phyloP scores from a whole-genome alignment of 2,329 filamentous ascomycete genomes.

The Aspergillus floridensis region DNA sequence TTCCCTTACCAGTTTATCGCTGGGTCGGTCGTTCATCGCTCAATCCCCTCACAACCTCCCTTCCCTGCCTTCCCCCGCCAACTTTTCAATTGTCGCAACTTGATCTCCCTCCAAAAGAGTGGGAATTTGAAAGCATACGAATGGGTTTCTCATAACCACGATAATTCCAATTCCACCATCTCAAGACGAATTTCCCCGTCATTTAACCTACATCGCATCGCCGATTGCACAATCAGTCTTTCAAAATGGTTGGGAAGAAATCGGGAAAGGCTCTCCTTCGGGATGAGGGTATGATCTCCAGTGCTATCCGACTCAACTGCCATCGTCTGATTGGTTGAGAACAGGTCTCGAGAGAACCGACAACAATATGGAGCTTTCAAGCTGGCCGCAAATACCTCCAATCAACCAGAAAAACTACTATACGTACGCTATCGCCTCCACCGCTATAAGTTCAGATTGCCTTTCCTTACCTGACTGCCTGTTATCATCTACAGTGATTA shows the following conservation, averaged over 20 bases:
- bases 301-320: background rate
- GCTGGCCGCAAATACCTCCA: slow-evolving; percentile 85
- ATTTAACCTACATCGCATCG: background rate
- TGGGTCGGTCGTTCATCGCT: background rate
- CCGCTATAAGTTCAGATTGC: background rate
- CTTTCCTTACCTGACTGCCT: slow-evolving; percentile 12
- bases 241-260: slow-evolving; percentile 65
- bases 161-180: background rate
- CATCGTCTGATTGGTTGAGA: slow-evolving; percentile 11
- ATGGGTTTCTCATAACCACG: background rate
- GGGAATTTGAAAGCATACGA: background rate
- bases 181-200: background rate
- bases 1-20: background rate
- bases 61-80: background rate
- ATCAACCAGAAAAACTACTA: slow-evolving; percentile 99
- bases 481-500: slow-evolving; percentile 66
- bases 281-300: slow-evolving; percentile 52
- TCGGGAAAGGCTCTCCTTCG: slow-evolving; percentile 60
- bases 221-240: background rate
- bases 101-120: background rate
- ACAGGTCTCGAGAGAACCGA: slow-evolving; percentile 91
- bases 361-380: slow-evolving; percentile 95
- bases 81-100: background rate
- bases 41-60: background rate
- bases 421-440: slow-evolving; percentile 60